Evolutionary conservation across 2,329 filamentous ascomycete species (phyloP).

Genomic region (Penicillium brasilianum): DNA sequence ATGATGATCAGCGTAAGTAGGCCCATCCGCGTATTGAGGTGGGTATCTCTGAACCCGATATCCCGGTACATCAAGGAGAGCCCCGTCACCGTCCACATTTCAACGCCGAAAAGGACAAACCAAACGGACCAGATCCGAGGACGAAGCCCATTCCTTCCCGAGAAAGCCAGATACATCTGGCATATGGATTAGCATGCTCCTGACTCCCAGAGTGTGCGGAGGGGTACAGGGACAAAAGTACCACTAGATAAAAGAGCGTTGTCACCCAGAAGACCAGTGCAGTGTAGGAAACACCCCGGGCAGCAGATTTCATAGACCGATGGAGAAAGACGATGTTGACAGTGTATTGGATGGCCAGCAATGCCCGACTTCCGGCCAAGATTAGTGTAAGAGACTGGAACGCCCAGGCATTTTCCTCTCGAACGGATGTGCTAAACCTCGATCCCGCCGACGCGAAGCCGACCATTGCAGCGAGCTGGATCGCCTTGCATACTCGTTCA

Average conservation of each 20-base stretch:
- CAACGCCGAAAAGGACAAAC: slow-evolving; percentile 61
- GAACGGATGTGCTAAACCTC: slow-evolving; percentile 49
- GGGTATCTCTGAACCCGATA: slow-evolving; percentile 66
- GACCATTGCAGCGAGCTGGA: slow-evolving; percentile 68
- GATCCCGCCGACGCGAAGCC: slow-evolving; percentile 67
- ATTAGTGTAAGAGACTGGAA: slow-evolving; percentile 51
- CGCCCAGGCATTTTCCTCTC: slow-evolving; percentile 48
- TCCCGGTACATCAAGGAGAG: slow-evolving; percentile 62
- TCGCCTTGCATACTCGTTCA: slow-evolving; percentile 62
- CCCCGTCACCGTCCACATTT: slow-evolving; percentile 58
- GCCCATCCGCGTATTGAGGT: slow-evolving; percentile 67
- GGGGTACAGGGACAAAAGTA: slow-evolving; percentile 18
- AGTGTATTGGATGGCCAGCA: slow-evolving; percentile 60
- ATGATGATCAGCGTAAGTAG: slow-evolving; percentile 70
- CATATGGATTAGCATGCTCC: slow-evolving; percentile 6
- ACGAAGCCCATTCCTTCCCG: slow-evolving; percentile 25
- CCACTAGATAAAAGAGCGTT: slow-evolving; percentile 37
- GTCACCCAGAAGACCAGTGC: slow-evolving; percentile 36
- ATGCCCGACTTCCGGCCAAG: slow-evolving; percentile 59
- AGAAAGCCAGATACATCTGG: slow-evolving; percentile 45
- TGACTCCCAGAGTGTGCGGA: not conserved
- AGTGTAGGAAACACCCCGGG: slow-evolving; percentile 37
- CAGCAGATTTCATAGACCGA: slow-evolving; percentile 33
- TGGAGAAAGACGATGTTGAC: slow-evolving; percentile 41
- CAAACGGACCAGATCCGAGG: slow-evolving; percentile 54